These are phyloP conservation scores for Termitomyces sp. DNA, from an alignment of 768 basidiomycete species.

Conservation along the genomic window DNA sequence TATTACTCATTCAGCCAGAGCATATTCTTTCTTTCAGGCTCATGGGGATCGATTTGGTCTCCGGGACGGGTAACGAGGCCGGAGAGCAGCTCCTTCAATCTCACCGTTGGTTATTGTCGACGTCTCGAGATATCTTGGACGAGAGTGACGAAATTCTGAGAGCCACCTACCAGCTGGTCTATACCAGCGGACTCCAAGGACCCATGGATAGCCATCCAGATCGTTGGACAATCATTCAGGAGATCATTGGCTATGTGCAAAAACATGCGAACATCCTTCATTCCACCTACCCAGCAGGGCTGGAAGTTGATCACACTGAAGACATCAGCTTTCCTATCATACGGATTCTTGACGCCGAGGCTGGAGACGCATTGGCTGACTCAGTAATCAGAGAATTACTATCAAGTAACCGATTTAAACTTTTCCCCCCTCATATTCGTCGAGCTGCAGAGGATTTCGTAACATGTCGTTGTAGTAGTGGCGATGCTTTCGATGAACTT, in stretches of 20 bases:
- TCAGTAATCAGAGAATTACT: conserved; percentile 17
- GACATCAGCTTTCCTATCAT: conserved; percentile 5
- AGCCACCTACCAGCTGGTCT: conserved; percentile 43
- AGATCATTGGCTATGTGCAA: conserved; percentile 27
- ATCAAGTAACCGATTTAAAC: conserved; percentile 15
- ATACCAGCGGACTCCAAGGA: conserved; percentile 34
- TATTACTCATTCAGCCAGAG: conserved; percentile 48
- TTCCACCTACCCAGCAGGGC: conserved; percentile 13
- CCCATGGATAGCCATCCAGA: conserved; percentile 35
- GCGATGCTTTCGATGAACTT: conserved; percentile 5
- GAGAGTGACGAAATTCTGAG: conserved; percentile 45
- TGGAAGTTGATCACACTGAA: conserved; percentile 11
- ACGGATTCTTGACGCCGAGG: conserved; percentile 15
- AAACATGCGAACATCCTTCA: conserved; percentile 14
- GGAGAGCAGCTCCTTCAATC: conserved; percentile 19
- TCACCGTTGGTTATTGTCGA: conserved; percentile 21
- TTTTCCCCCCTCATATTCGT: conserved; percentile 14
- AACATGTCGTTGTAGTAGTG: conserved; percentile 7
- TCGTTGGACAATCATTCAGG: conserved; percentile 37
- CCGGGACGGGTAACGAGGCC: not conserved
- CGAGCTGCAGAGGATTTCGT: conserved; percentile 20
- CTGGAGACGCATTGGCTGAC: conserved; percentile 12
- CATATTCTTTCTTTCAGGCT: conserved; percentile 48
- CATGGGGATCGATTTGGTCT: conserved; percentile 34
- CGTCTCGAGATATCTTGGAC: conserved; percentile 35